A percentile compares a stretch with the other conserved stretches of the same genome.
Conservation (phyloP, 768 basidiomycete genomes). For the Nidularia sp. region DNA sequence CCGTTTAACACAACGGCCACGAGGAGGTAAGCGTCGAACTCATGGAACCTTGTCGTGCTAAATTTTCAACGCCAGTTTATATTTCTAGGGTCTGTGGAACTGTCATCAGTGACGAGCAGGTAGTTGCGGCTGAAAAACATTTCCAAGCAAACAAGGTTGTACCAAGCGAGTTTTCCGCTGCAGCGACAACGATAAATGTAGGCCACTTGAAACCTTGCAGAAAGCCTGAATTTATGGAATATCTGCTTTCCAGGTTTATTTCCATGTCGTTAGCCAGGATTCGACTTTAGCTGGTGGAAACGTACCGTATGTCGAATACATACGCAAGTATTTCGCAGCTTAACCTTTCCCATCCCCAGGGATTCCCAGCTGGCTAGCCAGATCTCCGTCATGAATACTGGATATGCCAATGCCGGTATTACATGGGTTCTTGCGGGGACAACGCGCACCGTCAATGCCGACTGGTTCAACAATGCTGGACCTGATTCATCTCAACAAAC, state of each 20-base stretch:
- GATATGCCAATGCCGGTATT: constrained; percentile 31
- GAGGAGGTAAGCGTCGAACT: constrained; percentile 8
- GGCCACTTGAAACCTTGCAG: not conserved
- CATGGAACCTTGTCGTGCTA: not conserved
- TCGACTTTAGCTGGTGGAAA: constrained; percentile 29
- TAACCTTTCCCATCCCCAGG: constrained; percentile 13
- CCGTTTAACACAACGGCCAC: constrained; percentile 17
- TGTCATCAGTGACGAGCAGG: constrained; percentile 25
- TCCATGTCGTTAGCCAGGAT: constrained; percentile 27
- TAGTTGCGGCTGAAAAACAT: constrained; percentile 32
- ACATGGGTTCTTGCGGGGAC: constrained; percentile 36
- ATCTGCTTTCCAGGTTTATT: constrained; percentile 17
- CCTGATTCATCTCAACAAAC: constrained; percentile 31
- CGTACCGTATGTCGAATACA: constrained; percentile 26
- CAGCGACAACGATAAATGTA: constrained; percentile 13
- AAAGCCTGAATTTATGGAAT: not conserved
- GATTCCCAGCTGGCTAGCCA: constrained; percentile 30
- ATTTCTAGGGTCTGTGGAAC: constrained; percentile 33
- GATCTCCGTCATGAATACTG: constrained; percentile 37
- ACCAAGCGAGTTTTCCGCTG: constrained; percentile 8
- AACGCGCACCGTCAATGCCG: constrained; percentile 35
- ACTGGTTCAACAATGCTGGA: constrained; percentile 45
- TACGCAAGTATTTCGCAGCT: not conserved
- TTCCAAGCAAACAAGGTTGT: constrained; percentile 34
- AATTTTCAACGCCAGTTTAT: no score